Conservation (phyloP, 2,329 filamentous ascomycete species). For the Tolypocladium nubicola region DNA sequence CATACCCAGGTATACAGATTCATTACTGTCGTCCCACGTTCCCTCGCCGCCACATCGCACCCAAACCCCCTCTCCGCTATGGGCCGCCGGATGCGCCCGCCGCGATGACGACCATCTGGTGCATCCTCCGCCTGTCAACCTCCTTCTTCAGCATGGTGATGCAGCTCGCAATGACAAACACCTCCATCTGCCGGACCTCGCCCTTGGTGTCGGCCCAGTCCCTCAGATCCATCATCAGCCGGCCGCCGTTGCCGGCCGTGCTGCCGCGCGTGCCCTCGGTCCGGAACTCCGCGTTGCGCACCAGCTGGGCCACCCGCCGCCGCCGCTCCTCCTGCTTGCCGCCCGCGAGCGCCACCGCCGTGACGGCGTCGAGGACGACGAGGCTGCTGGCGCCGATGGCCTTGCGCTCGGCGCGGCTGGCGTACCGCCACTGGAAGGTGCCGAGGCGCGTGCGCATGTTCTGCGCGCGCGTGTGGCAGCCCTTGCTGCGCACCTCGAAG, state of each 20-base stretch:
- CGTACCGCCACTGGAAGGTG: constrained; percentile 46
- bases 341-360: constrained; percentile 16
- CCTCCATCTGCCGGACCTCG: constrained; percentile 28
- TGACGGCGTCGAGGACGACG: constrained; percentile 41
- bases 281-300: constrained; percentile 28
- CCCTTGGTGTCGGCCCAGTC: constrained; percentile 22
- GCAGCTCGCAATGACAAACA: constrained; percentile 44
- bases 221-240: constrained; percentile 31
- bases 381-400: constrained; percentile 28
- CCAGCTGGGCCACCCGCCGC: constrained; percentile 28
- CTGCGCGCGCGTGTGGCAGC: constrained; percentile 34
- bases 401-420: constrained; percentile 31
- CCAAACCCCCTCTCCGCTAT: neutral
- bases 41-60: neutral
- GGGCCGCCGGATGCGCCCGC: constrained; percentile 12
- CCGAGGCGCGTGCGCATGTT: constrained; percentile 36
- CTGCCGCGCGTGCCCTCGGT: constrained; percentile 24
- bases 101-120: constrained; percentile 37
- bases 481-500: constrained; percentile 18
- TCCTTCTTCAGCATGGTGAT: constrained; percentile 56
- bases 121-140: constrained; percentile 43
- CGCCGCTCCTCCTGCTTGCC: constrained; percentile 19
- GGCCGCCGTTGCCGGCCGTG: constrained; percentile 39
- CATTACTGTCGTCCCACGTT: neutral
- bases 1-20: neutral